Conservation (phyloP, 805 yeast genomes). For the Naumovozyma dairenensis region DNA sequence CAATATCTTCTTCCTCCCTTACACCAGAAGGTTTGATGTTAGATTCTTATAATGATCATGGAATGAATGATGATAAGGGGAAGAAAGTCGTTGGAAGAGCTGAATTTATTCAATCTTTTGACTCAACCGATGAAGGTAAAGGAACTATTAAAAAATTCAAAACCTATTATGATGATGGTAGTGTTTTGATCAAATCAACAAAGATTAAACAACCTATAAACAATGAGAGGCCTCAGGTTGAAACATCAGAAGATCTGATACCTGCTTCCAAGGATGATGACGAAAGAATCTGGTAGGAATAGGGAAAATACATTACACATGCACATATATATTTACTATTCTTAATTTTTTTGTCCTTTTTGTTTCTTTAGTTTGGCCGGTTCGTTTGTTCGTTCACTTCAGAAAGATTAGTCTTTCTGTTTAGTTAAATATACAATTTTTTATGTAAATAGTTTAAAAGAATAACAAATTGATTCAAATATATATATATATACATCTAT, state of each 20-base stretch:
- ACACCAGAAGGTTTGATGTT: conserved; percentile 24
- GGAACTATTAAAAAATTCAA: conserved; percentile 33
- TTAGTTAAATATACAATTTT: no score
- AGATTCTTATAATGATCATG: not conserved
- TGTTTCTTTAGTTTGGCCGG: no score
- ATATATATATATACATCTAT: no score
- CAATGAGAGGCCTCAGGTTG: conserved; percentile 31
- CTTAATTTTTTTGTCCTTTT: no score
- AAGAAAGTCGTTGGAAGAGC: conserved; percentile 32
- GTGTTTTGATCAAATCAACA: conserved; percentile 29
- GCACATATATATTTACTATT: no score
- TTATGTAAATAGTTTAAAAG: no score
- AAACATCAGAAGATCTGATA: conserved; percentile 17
- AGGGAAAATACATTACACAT: no score
- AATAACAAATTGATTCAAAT: no score
- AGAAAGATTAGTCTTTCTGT: no score
- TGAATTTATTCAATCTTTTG: conserved; percentile 27
- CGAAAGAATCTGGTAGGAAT: no score
- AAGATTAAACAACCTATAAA: conserved; percentile 31
- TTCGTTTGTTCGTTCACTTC: no score
- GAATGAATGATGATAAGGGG: conserved; percentile 1
- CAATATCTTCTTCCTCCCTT: not conserved
- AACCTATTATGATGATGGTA: conserved; percentile 37
- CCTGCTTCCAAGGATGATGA: no score
- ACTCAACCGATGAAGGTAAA: conserved; percentile 35